Evolutionary conservation across 495 filamentous ascomycete species (phyloP).

Genomic region (Xylaria curta): DNA sequence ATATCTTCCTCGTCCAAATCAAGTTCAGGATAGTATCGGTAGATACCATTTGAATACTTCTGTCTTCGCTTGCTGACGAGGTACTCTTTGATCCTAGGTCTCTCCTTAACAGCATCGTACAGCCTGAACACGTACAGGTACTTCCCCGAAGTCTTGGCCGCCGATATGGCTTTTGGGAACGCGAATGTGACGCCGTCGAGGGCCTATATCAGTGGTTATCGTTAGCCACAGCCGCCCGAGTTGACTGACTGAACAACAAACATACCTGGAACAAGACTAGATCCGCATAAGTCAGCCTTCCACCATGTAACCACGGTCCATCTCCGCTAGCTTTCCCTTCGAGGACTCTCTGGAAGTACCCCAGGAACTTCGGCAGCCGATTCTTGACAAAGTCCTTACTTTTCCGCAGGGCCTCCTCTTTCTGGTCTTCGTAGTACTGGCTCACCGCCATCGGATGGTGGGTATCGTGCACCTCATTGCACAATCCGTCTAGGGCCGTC

Average conservation of each 20-base stretch:
- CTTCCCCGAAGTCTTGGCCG: slow-evolving; percentile 50
- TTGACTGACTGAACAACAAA: slow-evolving; percentile 38
- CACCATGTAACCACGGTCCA: slow-evolving; percentile 65
- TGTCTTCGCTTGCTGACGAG: slow-evolving; percentile 59
- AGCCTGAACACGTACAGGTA: slow-evolving; percentile 55
- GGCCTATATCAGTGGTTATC: slow-evolving; percentile 22
- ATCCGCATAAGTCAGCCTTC: slow-evolving; percentile 68
- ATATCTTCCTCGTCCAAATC: slow-evolving; percentile 39
- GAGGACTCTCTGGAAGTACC: slow-evolving; percentile 68
- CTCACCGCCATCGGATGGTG: slow-evolving; percentile 66
- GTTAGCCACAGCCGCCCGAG: neutral
- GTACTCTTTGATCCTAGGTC: slow-evolving; percentile 58
- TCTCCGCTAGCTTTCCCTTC: slow-evolving; percentile 58
- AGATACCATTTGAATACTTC: slow-evolving; percentile 59
- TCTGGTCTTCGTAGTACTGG: slow-evolving; percentile 73
- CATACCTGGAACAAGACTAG: slow-evolving; percentile 69
- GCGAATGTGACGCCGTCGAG: slow-evolving; percentile 56
- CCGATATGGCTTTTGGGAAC: slow-evolving; percentile 60
- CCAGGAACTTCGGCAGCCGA: slow-evolving; percentile 70
- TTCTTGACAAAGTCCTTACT: slow-evolving; percentile 58
- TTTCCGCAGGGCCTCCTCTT: slow-evolving; percentile 59
- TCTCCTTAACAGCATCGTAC: slow-evolving; percentile 55
- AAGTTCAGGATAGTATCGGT: slow-evolving; percentile 63
- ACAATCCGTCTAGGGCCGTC: slow-evolving; percentile 69
- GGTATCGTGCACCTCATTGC: slow-evolving; percentile 69